Base-by-base conservation (phyloP, 1,139 yeast species). In the Meyerozyma sp. region DNA sequence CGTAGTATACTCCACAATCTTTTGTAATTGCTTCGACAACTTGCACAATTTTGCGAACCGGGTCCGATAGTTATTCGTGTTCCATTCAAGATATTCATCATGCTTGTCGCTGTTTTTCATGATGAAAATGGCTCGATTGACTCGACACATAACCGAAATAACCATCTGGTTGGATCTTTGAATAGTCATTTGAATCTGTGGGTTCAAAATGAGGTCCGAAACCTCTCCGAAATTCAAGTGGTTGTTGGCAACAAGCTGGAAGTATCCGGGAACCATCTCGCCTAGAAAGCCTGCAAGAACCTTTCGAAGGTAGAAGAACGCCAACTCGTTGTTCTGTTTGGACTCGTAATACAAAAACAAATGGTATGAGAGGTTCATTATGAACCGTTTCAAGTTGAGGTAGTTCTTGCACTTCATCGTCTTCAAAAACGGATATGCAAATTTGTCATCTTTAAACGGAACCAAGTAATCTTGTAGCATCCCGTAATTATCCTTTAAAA, bases 181-280 rank as follows among this genome's bases (percentile, higher is more conserved):
- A 35, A 66, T 56, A 47, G 63, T 46, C 8, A 54, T 46, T 42
- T 65, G 61, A 3, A 68, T 38, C 3, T 59, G 43, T 2, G 75
- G 75, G 44, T 62, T 70, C 43, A 71, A 49, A 9, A 70, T 56
- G 41, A 70, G 53, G 49, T 69, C 74, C 0, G 75, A 61, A 5
- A 57, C 56, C 10, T 59, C 60, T 3, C 70, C 75, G 50, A 71
- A 70, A 44, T 64, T 59, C 3, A 50, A 45, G 28, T 56, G 53
- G 46, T 63, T 65, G 39, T 62, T 59, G 37, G 47, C 46, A 39
- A 69, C 54, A 36, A 72, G 53, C 13, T 59, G 59, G 43, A 55
- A 51, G 39, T 58, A 54, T n/a, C 54, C 56, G 4, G 72, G 70
- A 14, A 67, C 45, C 41, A 68, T 54, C 28, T 66, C 72, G 9